Conservation (phyloP, 78 protist species). For the Mantamonas sphyraenae region DNA sequence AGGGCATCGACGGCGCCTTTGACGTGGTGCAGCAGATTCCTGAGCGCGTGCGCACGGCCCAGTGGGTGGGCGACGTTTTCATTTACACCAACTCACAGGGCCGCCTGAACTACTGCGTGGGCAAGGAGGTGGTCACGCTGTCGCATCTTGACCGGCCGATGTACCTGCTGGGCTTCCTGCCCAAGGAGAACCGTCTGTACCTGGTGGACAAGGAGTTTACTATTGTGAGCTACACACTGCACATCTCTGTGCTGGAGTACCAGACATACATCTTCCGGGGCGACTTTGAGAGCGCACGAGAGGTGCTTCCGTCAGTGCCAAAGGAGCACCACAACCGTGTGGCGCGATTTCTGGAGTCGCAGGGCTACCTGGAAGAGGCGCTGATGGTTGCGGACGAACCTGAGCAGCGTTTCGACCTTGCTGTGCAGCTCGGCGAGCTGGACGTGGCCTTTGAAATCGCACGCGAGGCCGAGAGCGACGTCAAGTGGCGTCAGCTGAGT, state of each 20-base stretch:
- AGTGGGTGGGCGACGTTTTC: constrained; percentile 94
- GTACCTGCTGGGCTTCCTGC: constrained; percentile 77
- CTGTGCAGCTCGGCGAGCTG: constrained; percentile 68
- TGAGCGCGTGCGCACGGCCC: constrained; percentile 60
- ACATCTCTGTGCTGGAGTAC: constrained; percentile 70
- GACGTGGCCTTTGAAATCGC: constrained; percentile 64
- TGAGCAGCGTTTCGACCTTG: constrained; percentile 88
- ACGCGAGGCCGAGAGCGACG: constrained; percentile 34
- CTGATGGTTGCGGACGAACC: constrained; percentile 74
- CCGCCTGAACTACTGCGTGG: constrained; percentile 88
- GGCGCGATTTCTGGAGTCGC: constrained; percentile 86
- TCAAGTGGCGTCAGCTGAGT: constrained; percentile 72
- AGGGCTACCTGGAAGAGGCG: constrained; percentile 67
- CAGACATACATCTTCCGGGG: constrained; percentile 80
- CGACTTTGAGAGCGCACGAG: constrained; percentile 65
- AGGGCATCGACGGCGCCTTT: constrained; percentile 92
- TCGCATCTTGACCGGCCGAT: constrained; percentile 67
- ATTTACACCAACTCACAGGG: constrained; percentile 70
- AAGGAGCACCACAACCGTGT: constrained; percentile 50
- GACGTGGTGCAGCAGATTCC: constrained; percentile 65
- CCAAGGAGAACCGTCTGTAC: constrained; percentile 71
- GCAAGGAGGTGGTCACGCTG: constrained; percentile 83
- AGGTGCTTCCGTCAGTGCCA: constrained; percentile 68
- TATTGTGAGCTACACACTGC: constrained; percentile 46
- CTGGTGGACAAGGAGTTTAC: constrained; percentile 67